These are phyloP conservation scores for Ogataea wickerhamii DNA, from an alignment of 805 yeast genomes.

Conservation along the genomic window DNA sequence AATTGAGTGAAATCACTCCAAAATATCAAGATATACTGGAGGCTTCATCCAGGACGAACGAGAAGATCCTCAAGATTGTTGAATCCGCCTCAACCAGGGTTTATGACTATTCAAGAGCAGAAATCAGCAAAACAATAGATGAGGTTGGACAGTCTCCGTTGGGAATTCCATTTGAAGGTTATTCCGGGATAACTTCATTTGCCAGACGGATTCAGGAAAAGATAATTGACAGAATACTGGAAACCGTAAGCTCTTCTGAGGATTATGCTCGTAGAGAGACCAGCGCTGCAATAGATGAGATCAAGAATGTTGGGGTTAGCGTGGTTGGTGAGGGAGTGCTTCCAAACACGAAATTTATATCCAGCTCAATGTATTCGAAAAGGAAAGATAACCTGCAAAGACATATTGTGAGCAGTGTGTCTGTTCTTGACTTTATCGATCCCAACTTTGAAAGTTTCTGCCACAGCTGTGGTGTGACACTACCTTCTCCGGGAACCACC, in stretches of 20 bases:
- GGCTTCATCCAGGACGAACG: slow-evolving; percentile 52
- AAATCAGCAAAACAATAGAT: slow-evolving; percentile 49
- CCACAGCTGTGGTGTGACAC: slow-evolving; percentile 28
- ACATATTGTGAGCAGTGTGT: slow-evolving; percentile 55
- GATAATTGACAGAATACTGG: slow-evolving; percentile 62
- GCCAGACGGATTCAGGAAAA: slow-evolving; percentile 65
- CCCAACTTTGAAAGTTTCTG: slow-evolving; percentile 63
- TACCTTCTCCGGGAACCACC: slow-evolving; percentile 37
- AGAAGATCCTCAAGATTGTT: slow-evolving; percentile 55
- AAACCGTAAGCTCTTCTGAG: slow-evolving; percentile 65
- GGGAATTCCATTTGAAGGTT: slow-evolving; percentile 53
- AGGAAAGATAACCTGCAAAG: slow-evolving; percentile 59
- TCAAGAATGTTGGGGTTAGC: slow-evolving; percentile 58
- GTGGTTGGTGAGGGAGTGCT: slow-evolving; percentile 63
- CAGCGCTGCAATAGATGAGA: slow-evolving; percentile 52
- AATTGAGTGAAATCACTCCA: slow-evolving; percentile 60
- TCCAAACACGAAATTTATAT: slow-evolving; percentile 59
- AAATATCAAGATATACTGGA: slow-evolving; percentile 51
- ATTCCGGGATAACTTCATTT: slow-evolving; percentile 63
- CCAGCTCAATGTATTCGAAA: slow-evolving; percentile 80
- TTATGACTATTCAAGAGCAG: slow-evolving; percentile 57
- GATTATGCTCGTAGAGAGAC: slow-evolving; percentile 63
- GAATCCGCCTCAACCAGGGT: slow-evolving; percentile 57
- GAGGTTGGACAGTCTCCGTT: slow-evolving; percentile 31
- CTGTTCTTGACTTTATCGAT: slow-evolving; percentile 74